Conservation (phyloP, 2,329 filamentous ascomycete species). For the Eurotiales sp. region DNA sequence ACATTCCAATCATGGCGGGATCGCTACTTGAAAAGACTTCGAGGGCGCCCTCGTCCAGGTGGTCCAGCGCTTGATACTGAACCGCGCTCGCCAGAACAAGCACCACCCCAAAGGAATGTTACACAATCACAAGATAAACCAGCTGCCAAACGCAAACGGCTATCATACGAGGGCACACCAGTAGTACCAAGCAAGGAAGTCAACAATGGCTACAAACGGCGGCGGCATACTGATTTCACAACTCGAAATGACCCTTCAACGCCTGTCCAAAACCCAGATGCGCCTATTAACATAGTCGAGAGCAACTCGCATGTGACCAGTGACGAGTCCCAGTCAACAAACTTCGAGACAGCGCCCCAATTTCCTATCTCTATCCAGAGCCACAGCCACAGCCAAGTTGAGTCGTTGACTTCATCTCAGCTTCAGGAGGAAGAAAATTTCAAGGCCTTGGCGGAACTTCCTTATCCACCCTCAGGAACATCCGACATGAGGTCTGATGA, state of each 20-base stretch:
- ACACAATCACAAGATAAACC: slow-evolving; percentile 6
- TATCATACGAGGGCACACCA: slow-evolving; percentile 4
- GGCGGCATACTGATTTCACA: slow-evolving; percentile 13
- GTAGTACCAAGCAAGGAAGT: background rate
- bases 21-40: slow-evolving; percentile 42
- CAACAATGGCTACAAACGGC: background rate
- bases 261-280: slow-evolving; percentile 1
- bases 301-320: background rate
- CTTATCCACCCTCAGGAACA: slow-evolving; percentile 19
- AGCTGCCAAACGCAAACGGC: slow-evolving; percentile 9
- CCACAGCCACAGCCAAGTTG: slow-evolving; percentile 12
- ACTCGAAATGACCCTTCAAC: slow-evolving; percentile 5
- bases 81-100: background rate
- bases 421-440: slow-evolving; percentile 1
- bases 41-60: slow-evolving; percentile 33
- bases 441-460: slow-evolving; percentile 25
- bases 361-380: slow-evolving; percentile 3
- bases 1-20: slow-evolving; percentile 49
- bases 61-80: slow-evolving; percentile 15
- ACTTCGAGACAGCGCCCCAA: slow-evolving; percentile 22
- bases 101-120: background rate
- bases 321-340: slow-evolving; percentile 11
- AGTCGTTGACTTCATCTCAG: slow-evolving; percentile 6
- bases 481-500: slow-evolving; percentile 21
- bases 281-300: background rate